Conservation (phyloP, 257 asterid genomes). For the Solanum okadae region DNA sequence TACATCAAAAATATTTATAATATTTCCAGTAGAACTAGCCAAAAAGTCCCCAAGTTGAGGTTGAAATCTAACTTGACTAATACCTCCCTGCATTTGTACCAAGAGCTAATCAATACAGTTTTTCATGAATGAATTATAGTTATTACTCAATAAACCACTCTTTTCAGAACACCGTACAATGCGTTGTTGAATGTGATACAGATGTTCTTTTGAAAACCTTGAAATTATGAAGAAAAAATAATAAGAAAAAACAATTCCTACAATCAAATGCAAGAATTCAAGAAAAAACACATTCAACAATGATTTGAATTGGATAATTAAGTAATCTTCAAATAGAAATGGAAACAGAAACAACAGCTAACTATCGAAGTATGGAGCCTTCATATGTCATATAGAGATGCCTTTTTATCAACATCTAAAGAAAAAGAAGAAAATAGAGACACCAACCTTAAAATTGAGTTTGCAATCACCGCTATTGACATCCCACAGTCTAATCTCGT, state of each 20-base stretch:
- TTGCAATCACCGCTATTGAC: slow-evolving; percentile 9
- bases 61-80: slow-evolving; percentile 34
- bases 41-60: slow-evolving; percentile 20
- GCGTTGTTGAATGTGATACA: not conserved
- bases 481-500: slow-evolving; percentile 36
- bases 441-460: slow-evolving; percentile 22
- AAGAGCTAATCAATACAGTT: not conserved
- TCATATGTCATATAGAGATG: not conserved
- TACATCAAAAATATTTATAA: slow-evolving; percentile 26
- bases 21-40: slow-evolving; percentile 30
- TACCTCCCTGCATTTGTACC: slow-evolving; percentile 31
- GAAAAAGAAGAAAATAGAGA: not conserved
- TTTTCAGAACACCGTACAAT: not conserved
- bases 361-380: not conserved
- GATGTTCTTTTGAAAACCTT: not conserved
- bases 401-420: not conserved
- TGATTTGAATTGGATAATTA: not conserved
- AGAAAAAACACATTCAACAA: not conserved
- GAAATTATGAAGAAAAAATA: not conserved
- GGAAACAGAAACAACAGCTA: not conserved
- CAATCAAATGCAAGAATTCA: not conserved
- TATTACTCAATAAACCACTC: not conserved
- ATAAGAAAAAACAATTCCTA: not conserved
- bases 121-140: not conserved
- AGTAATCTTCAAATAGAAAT: not conserved